Base-by-base conservation (phyloP, 331 rosid species). In the Malus hybrid region DNA sequence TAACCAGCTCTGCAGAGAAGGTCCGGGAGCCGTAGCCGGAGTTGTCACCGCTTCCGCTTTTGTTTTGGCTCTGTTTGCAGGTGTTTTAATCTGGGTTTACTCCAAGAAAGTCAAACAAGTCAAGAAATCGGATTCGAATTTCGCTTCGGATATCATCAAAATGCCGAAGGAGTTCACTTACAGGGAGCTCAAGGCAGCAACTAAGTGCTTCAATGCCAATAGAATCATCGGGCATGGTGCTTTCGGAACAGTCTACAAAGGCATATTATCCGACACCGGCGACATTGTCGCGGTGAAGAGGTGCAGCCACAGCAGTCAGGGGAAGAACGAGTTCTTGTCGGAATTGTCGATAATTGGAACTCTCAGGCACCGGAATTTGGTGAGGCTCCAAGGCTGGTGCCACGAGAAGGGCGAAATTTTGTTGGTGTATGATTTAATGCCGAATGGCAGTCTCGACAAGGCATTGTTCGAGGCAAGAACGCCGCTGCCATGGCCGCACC, bases 11-110 rank as follows among this genome's bases (percentile, higher is more conserved):
- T 92, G 97, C 50, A 87, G 78, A 73, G 86, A 88, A 52, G 88
- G 93, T 36, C 84, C 90, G 0, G 97, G 96, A 24, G 97, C 97
- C 3, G 96, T 92, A 6, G 97, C 93, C 8, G 97, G 97, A 2
- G 96, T 92, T 18, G 96, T 84, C 3, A 92, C 96, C 15, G 97
- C 96, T 7, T 74, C 96, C 8, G 97, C 93, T 61, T 92, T 90
- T 69, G 88, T 83, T 39, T 74, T 90, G 42, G 97, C 88, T 22
- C 48, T 88, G 48, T 92, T 88, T n/a, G 92, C 92, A 4, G 96
- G 96, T 0, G 93, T 72, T 20, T 66, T 92, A 6, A 78, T 92
- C 66, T 90, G 97, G 97, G 83, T 84, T 32, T 87, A 86, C 88
- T 83, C 93, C 13, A 90, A 90, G 71, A 90, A 85, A 50, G 59